These are phyloP conservation scores for Penicillium sp. DNA, from an alignment of 2,329 filamentous ascomycete species.

Conservation along the genomic window DNA sequence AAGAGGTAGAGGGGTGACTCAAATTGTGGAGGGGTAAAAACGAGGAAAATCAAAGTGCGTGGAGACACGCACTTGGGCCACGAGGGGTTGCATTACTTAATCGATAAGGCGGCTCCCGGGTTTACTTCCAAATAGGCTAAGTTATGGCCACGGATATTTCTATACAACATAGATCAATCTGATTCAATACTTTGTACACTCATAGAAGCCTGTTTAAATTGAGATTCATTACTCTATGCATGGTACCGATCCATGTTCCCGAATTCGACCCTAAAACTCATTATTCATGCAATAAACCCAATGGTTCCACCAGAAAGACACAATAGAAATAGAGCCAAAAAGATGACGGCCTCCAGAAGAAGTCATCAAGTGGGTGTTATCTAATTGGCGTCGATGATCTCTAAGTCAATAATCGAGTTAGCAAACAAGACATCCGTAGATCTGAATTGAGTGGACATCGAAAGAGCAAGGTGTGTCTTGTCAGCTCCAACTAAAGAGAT, in stretches of 20 bases:
- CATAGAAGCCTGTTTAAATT: background rate
- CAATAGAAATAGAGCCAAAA: constrained; percentile 4
- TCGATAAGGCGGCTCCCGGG: constrained; percentile 1
- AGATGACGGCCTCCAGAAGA: background rate
- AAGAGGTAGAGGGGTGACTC: constrained; percentile 16
- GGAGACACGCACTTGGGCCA: background rate
- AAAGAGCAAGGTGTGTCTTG: background rate
- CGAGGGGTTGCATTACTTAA: constrained; percentile 21
- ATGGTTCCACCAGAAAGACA: constrained; percentile 14
- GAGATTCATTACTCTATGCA: constrained; percentile 24
- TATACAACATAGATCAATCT: background rate
- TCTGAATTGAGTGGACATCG: constrained; percentile 1
- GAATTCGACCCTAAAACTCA: constrained; percentile 13
- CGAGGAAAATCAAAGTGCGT: constrained; percentile 15
- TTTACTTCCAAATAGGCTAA: background rate
- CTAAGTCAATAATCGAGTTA: constrained; percentile 1
- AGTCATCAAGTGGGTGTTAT: background rate
- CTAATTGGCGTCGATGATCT: background rate
- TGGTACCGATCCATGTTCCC: constrained; percentile 16
- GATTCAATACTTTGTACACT: background rate
- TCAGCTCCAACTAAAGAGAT: background rate
- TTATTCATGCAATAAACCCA: constrained; percentile 20
- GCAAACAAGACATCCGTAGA: constrained; percentile 1
- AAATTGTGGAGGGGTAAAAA: constrained; percentile 26
- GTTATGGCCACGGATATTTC: background rate